phyloP scores from a whole-genome alignment of 306 rosid genomes.

The Acmispon strigosus region DNA sequence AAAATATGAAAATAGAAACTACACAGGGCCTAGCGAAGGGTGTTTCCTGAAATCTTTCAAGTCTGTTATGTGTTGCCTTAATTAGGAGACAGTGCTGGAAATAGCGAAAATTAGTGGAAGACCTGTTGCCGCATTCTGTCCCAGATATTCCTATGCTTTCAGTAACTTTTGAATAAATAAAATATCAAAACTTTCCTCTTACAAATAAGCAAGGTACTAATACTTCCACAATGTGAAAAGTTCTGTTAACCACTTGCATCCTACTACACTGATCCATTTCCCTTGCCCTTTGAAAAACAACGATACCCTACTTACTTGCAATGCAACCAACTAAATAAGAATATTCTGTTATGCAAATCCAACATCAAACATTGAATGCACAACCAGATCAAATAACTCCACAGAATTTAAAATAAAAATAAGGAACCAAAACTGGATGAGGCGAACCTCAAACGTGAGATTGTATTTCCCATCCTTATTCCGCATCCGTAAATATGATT shows the following conservation, averaged over 20 bases:
- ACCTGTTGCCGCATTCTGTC: not conserved
- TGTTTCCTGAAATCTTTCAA: not conserved
- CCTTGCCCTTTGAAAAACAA: not conserved
- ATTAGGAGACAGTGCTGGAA: not conserved
- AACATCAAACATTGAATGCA: not conserved
- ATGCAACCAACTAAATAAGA: not conserved
- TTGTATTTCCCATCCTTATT: conserved; percentile 95
- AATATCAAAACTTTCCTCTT: not conserved
- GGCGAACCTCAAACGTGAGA: conserved; percentile 95
- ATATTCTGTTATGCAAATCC: not conserved
- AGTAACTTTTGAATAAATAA: not conserved
- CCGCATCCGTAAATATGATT: conserved; percentile 97
- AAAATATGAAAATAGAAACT: too few relatives aligned
- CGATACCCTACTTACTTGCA: not conserved
- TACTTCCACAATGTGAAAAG: too few relatives aligned
- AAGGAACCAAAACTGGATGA: not conserved
- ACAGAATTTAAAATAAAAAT: not conserved
- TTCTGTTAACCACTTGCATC: not conserved
- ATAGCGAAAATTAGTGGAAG: not conserved
- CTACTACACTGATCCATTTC: not conserved
- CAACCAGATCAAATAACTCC: not conserved
- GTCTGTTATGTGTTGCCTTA: not conserved
- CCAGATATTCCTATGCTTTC: not conserved
- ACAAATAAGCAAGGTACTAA: not conserved
- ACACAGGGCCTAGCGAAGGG: too few relatives aligned